These are phyloP conservation scores for Salix koriyanagi DNA, from an alignment of 345 rosid species.

Conservation along the genomic window DNA sequence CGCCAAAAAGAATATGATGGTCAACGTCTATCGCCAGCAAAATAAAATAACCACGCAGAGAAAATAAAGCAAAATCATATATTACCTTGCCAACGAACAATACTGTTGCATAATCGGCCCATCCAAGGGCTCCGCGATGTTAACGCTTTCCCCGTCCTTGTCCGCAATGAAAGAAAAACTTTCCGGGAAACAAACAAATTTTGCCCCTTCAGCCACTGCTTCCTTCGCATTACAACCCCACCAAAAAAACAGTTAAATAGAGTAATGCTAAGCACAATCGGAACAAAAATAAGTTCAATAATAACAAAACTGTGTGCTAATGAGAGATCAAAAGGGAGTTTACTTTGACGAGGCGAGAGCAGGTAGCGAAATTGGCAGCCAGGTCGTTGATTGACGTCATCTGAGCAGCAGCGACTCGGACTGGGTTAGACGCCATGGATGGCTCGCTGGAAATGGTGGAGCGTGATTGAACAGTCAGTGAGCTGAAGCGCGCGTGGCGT, in stretches of 20 bases:
- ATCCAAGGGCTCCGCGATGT: slow-evolving; percentile 65
- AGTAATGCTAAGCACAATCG: neutral
- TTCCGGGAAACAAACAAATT: slow-evolving; percentile 85
- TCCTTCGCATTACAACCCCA: slow-evolving; percentile 43
- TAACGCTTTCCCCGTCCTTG: slow-evolving; percentile 63
- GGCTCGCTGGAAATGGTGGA: slow-evolving; percentile 22
- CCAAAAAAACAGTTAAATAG: neutral
- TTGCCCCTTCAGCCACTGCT: slow-evolving; percentile 79
- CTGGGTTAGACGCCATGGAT: slow-evolving; percentile 47
- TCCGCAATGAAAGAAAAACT: slow-evolving; percentile 71
- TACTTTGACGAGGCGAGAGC: slow-evolving; percentile 86
- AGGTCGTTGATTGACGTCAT: slow-evolving; percentile 89
- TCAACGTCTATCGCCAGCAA: neutral
- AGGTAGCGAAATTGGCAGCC: slow-evolving; percentile 73
- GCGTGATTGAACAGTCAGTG: slow-evolving; percentile 15
- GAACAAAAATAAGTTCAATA: neutral
- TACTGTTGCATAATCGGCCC: slow-evolving; percentile 81
- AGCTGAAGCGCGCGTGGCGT: slow-evolving; percentile 7
- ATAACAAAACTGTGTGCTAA: neutral
- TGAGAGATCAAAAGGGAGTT: too few species aligned
- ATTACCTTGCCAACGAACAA: slow-evolving; percentile 81
- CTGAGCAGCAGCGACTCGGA: slow-evolving; percentile 92
- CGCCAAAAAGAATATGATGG: neutral
- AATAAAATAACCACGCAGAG: neutral
- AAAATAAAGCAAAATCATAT: neutral